These are phyloP conservation scores for Anethum foeniculum DNA, from an alignment of 140 eudicot genomes.

Conservation along the genomic window DNA sequence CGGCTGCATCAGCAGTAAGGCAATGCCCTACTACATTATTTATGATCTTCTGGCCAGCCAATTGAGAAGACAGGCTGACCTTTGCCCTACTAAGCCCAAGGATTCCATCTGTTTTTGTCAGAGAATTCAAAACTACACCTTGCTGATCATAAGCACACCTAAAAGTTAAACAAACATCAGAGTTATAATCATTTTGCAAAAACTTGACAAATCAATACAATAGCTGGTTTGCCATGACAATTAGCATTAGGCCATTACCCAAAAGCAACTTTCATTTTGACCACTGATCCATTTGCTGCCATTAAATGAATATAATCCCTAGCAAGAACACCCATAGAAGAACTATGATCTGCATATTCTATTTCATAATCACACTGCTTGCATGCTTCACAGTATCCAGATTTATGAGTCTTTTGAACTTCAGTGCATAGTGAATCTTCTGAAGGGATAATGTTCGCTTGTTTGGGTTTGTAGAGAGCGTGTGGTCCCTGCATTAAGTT, in stretches of 20 bases:
- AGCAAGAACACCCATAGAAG: conserved; percentile 76
- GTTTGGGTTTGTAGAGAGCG: conserved; percentile 58
- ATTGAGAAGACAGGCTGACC: conserved; percentile 75
- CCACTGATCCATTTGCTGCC: conserved; percentile 37
- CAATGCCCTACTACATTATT: conserved; percentile 75
- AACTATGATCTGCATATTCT: conserved; percentile 76
- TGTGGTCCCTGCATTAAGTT: conserved; percentile 62
- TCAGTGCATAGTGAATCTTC: conserved; percentile 53
- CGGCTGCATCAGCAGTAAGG: conserved; percentile 36
- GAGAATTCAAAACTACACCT: conserved; percentile 53
- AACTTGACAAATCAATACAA: background rate
- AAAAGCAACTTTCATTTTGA: conserved; percentile 44
- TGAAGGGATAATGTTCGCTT: conserved; percentile 38
- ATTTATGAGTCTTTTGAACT: conserved; percentile 32
- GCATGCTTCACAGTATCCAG: conserved; percentile 38
- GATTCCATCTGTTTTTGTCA: conserved; percentile 62
- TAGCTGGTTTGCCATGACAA: background rate
- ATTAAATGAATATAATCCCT: conserved; percentile 50
- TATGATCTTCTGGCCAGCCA: conserved; percentile 50
- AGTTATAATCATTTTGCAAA: background rate
- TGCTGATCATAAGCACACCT: conserved; percentile 81
- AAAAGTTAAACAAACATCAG: conserved; percentile 12
- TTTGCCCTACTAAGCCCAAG: conserved; percentile 72
- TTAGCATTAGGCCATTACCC: conserved; percentile 39
- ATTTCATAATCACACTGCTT: conserved; percentile 74